phyloP scores from a whole-genome alignment of 2,329 filamentous ascomycete species.

The Shiraia sp. region DNA sequence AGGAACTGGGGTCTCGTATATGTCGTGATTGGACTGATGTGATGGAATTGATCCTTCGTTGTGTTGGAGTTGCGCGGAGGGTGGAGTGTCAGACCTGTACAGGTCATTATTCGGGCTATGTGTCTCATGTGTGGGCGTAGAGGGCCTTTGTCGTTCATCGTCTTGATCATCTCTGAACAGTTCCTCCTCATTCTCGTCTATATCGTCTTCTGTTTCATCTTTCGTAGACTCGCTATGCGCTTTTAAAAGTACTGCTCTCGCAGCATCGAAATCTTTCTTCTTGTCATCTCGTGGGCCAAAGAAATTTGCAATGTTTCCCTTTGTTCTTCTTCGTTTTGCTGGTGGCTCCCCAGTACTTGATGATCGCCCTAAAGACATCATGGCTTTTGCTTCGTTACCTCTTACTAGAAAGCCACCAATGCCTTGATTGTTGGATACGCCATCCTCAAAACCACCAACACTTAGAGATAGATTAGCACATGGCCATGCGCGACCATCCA shows the following conservation, averaged over 20 bases:
- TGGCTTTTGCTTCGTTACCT: conserved; percentile 59
- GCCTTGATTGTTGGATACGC: conserved; percentile 78
- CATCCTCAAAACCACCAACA: conserved; percentile 91
- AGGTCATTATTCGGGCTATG: conserved; percentile 11
- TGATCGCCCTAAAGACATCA: conserved; percentile 31
- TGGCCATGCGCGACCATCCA: conserved; percentile 82
- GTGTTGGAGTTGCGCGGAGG: conserved; percentile 36
- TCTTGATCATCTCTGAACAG: conserved; percentile 10
- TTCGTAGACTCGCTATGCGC: conserved; percentile 31
- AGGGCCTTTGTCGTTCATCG: conserved; percentile 15
- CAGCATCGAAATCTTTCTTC: conserved; percentile 39
- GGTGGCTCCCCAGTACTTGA: conserved; percentile 24
- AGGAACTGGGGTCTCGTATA: conserved; percentile 3
- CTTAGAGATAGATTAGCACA: conserved; percentile 88
- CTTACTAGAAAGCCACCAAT: conserved; percentile 85
- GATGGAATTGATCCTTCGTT: conserved; percentile 5
- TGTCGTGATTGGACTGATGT: conserved; percentile 4
- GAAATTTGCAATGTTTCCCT: conserved; percentile 44
- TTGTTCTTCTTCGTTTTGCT: conserved; percentile 35
- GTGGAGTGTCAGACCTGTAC: conserved; percentile 27
- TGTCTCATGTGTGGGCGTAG: conserved; percentile 12
- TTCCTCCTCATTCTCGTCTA: conserved; percentile 22
- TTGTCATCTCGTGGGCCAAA: conserved; percentile 37
- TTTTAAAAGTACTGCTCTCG: conserved; percentile 32
- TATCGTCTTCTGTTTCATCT: conserved; percentile 27